Evolutionary conservation across 208 protist genomes (phyloP).

Genomic region (Leishmania guyanensis): DNA sequence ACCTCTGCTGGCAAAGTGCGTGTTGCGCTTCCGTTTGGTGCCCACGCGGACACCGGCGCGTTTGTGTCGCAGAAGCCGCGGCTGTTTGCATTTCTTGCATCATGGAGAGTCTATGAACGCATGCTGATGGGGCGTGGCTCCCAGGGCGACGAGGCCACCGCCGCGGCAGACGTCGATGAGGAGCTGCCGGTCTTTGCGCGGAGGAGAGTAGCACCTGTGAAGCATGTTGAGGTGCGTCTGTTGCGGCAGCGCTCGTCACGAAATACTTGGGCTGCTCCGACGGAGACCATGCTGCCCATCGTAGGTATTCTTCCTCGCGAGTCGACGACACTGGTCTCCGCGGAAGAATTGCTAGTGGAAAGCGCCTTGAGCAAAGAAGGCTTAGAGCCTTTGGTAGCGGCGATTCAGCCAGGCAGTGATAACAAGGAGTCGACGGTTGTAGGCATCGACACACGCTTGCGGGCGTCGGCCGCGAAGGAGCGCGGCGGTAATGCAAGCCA

Average conservation of each 20-base stretch:
- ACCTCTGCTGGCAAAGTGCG: slow-evolving; percentile 15
- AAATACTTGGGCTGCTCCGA: slow-evolving; percentile 8
- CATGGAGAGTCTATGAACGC: slow-evolving; percentile 18
- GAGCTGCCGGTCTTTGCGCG: not conserved
- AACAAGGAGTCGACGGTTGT: not conserved
- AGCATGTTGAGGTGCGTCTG: slow-evolving; percentile 33
- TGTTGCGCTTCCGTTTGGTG: slow-evolving; percentile 10
- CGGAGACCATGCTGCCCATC: slow-evolving; percentile 11
- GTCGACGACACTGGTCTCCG: slow-evolving; percentile 20
- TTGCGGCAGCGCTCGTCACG: slow-evolving; percentile 34
- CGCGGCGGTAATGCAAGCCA: not conserved
- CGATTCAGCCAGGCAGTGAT: slow-evolving; percentile 5
- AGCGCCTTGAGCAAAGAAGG: slow-evolving; percentile 21
- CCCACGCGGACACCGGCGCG: not conserved
- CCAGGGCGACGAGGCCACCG: not conserved
- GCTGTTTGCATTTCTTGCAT: slow-evolving; percentile 15
- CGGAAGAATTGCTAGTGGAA: slow-evolving; percentile 42
- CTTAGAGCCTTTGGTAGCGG: slow-evolving; percentile 11
- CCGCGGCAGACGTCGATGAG: not conserved
- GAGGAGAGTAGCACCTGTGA: slow-evolving; percentile 3
- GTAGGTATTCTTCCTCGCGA: slow-evolving; percentile 26
- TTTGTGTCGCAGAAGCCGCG: slow-evolving; percentile 6
- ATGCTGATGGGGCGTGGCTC: not conserved
- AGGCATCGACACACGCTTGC: slow-evolving; percentile 15
- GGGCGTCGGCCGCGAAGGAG: not conserved